phyloP scores from a whole-genome alignment of 208 protist species.

The Polymyxa betae region DNA sequence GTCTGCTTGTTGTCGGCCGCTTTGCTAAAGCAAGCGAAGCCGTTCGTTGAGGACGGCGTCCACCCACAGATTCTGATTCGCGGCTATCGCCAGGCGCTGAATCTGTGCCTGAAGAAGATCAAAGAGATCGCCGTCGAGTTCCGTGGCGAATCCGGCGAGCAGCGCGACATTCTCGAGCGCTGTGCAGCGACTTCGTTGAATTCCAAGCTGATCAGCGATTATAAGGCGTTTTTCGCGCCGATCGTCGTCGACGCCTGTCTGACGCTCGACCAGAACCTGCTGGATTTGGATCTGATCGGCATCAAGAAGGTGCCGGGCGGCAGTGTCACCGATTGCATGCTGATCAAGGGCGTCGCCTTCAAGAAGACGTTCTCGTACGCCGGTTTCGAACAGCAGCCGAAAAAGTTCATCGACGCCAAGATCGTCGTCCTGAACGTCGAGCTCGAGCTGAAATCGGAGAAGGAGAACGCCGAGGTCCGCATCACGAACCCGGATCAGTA shows the following conservation, averaged over 20 bases:
- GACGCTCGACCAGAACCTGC: slow-evolving; percentile 84
- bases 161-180: slow-evolving; percentile 79
- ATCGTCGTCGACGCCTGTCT: slow-evolving; percentile 98
- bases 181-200: slow-evolving; percentile 98
- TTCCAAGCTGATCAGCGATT: slow-evolving; percentile 97
- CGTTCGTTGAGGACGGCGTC: slow-evolving; percentile 98
- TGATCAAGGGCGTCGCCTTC: slow-evolving; percentile 99
- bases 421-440: slow-evolving; percentile 99
- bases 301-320: slow-evolving; percentile 99
- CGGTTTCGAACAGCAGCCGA: slow-evolving; percentile 83
- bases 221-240: slow-evolving; percentile 94
- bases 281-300: slow-evolving; percentile 97
- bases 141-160: slow-evolving; percentile 61
- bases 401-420: slow-evolving; percentile 92
- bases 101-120: slow-evolving; percentile 74
- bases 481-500: slow-evolving; percentile 84
- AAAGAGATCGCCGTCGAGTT: slow-evolving; percentile 89
- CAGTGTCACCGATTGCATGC: slow-evolving; percentile 91
- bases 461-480: slow-evolving; percentile 98
- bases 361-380: slow-evolving; percentile 99
- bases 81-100: slow-evolving; percentile 79
- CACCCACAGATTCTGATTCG: slow-evolving; percentile 98
- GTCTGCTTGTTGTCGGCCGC: slow-evolving; percentile 98
- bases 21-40: slow-evolving; percentile 95
- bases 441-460: slow-evolving; percentile 99